Base-by-base conservation (phyloP, 2,329 filamentous ascomycete genomes). In the Pseudogymnoascus sp. region DNA sequence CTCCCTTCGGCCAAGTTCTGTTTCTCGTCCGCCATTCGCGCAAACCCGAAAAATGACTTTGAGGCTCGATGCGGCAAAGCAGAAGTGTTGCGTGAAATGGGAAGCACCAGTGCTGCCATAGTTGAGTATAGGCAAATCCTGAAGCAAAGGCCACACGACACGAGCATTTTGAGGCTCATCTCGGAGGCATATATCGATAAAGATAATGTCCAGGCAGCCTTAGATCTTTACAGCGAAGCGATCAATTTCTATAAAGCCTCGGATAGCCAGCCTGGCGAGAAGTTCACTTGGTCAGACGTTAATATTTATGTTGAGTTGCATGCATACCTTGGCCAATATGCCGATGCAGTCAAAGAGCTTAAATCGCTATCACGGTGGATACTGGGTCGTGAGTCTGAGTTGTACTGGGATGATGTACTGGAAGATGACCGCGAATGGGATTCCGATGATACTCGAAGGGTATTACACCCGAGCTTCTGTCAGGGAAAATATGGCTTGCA, bases 351-450 rank as follows among this genome's bases (percentile, higher is more conserved):
- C 2, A 74, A 75, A 28, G 84, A 88, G 65, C 79, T 95, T 11
- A 94, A 90, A 72, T 79, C 80, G 2, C 75, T 96, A 14, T 84
- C 89, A 22, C 82, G 95, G 62, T 96, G 92, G 91, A 80, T 96
- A 62, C 79, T 96, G 39, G 90, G 90, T 7, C 86, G 94, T 58
- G 78, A 81, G 36, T 78, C 82, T 4, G 92, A 99, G 72, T 74
- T 70, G 0, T 91, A 86, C 69, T 99, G 94, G 94, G 88, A 95
- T 63, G 72, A 80, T 7, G 80, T 82, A 66, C 78, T 82, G 30
- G 79, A 84, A 4, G 91, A 97, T 71, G 92, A 96, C 72, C 83
- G 92, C 62, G 94, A 99, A 75, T 99, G 92, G 85, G 94, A 99
- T 72, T 75, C 83, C 4, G 82, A 87, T 49, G 84, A 91, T 70